These are phyloP conservation scores for Viola odorata DNA, from an alignment of 345 rosid species.

Conservation along the genomic window DNA sequence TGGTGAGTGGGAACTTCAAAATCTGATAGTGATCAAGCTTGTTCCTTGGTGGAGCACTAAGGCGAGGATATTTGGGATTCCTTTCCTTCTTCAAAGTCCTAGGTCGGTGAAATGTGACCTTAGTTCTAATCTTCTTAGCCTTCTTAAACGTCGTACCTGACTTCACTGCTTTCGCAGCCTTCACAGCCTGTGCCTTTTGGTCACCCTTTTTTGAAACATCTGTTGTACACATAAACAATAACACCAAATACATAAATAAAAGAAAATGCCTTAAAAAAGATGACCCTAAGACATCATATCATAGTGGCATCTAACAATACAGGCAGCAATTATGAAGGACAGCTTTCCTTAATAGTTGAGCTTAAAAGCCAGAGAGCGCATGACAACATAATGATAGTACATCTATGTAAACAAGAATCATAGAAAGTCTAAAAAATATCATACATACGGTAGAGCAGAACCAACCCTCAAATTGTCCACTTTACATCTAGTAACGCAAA, in stretches of 20 bases:
- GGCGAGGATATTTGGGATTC: constrained; percentile 66
- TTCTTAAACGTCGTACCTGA: constrained; percentile 72
- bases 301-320: background rate
- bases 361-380: background rate
- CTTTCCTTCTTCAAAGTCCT: constrained; percentile 79
- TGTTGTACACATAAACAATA: constrained; percentile 21
- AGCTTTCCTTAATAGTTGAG: too few relatives aligned
- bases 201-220: constrained; percentile 56
- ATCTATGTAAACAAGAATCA: too few relatives aligned
- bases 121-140: constrained; percentile 69
- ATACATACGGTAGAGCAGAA: too few relatives aligned
- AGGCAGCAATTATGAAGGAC: background rate
- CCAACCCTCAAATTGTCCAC: too few relatives aligned
- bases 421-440: too few relatives aligned
- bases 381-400: background rate
- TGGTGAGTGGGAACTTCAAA: constrained; percentile 85
- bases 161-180: constrained; percentile 81
- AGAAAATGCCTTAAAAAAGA: background rate
- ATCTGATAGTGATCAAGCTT: constrained; percentile 92
- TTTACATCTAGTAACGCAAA: too few relatives aligned
- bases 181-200: constrained; percentile 83
- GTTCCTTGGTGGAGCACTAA: constrained; percentile 84
- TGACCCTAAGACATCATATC: background rate
- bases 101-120: constrained; percentile 91
- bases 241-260: background rate